A percentile compares a stretch with the other conserved stretches of the same genome.
phyloP scores from a whole-genome alignment of 495 filamentous ascomycete genomes.

The Glarea lozoyensis region DNA sequence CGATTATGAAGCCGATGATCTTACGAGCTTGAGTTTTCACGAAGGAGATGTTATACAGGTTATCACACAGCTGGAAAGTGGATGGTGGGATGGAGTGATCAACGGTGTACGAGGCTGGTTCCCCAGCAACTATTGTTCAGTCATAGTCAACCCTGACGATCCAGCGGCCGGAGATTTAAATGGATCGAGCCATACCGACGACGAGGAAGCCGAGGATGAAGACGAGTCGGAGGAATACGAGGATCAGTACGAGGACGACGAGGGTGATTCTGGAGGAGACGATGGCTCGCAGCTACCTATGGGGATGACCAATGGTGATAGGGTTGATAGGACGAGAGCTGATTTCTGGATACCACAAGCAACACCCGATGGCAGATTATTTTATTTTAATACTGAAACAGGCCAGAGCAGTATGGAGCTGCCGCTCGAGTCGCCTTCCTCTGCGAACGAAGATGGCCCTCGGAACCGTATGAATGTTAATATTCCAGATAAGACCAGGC shows the following conservation, averaged over 20 bases:
- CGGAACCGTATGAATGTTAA: conserved; percentile 79
- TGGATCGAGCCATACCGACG: background rate
- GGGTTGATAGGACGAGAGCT: conserved; percentile 75
- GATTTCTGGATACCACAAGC: conserved; percentile 99
- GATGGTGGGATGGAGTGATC: conserved; percentile 99
- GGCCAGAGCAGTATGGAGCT: conserved; percentile 88
- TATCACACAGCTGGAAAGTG: conserved; percentile 92
- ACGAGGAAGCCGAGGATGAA: conserved; percentile 34
- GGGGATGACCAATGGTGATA: conserved; percentile 52
- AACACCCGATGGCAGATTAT: conserved; percentile 86
- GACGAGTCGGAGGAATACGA: conserved; percentile 59
- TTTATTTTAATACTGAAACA: conserved; percentile 96
- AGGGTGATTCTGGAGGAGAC: conserved; percentile 53
- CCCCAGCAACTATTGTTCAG: conserved; percentile 94
- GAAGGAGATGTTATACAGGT: conserved; percentile 96
- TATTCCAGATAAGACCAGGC: conserved; percentile 81
- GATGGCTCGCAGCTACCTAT: conserved; percentile 53
- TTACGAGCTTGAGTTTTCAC: conserved; percentile 90
- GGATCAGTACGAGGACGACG: conserved; percentile 61
- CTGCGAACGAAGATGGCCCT: conserved; percentile 73
- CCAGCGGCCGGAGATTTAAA: conserved; percentile 36
- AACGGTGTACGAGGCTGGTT: conserved; percentile 94
- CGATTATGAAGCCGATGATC: conserved; percentile 94
- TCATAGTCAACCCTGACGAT: conserved; percentile 68
- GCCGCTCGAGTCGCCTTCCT: conserved; percentile 82